Conservation (phyloP, 495 filamentous ascomycete genomes). For the Podospora pseudocomata region DNA sequence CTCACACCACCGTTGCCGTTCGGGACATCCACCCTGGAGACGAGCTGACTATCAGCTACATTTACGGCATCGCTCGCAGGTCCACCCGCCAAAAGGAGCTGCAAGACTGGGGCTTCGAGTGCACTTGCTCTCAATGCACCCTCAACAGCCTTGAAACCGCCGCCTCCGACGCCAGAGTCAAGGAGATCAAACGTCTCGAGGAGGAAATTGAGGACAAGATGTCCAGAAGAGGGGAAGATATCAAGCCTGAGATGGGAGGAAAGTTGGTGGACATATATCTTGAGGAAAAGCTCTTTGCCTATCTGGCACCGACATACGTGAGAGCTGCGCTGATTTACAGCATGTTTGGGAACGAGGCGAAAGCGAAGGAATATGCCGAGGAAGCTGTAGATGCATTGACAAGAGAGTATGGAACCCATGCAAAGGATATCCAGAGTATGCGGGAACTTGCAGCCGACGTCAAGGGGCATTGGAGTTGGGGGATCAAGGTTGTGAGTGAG, state of each 20-base stretch:
- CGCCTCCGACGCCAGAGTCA: slow-evolving; percentile 37
- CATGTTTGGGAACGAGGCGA: slow-evolving; percentile 40
- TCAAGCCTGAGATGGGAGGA: slow-evolving; percentile 35
- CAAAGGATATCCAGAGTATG: slow-evolving; percentile 36
- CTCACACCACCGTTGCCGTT: slow-evolving; percentile 39
- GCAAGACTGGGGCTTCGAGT: slow-evolving; percentile 40
- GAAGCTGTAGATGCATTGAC: slow-evolving; percentile 33
- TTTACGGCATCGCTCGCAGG: slow-evolving; percentile 30
- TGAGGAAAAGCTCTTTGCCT: slow-evolving; percentile 35
- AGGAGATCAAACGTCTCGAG: slow-evolving; percentile 34
- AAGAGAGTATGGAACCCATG: slow-evolving; percentile 33
- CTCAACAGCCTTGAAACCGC: slow-evolving; percentile 16
- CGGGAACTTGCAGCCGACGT: slow-evolving; percentile 33
- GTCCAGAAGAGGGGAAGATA: slow-evolving; percentile 15
- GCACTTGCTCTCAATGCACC: slow-evolving; percentile 38
- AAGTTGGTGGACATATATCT: slow-evolving; percentile 34
- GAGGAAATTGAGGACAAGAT: slow-evolving; percentile 33
- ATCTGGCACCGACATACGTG: slow-evolving; percentile 38
- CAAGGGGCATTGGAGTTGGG: slow-evolving; percentile 30
- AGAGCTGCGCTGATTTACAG: slow-evolving; percentile 42
- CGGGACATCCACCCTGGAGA: slow-evolving; percentile 39
- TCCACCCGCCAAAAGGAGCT: slow-evolving; percentile 36
- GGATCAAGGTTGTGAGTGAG: slow-evolving; percentile 11
- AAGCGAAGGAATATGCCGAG: slow-evolving; percentile 32
- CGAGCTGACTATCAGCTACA: slow-evolving; percentile 43